These are phyloP conservation scores for Senna siamea DNA, from an alignment of 306 rosid genomes.

Conservation along the genomic window DNA sequence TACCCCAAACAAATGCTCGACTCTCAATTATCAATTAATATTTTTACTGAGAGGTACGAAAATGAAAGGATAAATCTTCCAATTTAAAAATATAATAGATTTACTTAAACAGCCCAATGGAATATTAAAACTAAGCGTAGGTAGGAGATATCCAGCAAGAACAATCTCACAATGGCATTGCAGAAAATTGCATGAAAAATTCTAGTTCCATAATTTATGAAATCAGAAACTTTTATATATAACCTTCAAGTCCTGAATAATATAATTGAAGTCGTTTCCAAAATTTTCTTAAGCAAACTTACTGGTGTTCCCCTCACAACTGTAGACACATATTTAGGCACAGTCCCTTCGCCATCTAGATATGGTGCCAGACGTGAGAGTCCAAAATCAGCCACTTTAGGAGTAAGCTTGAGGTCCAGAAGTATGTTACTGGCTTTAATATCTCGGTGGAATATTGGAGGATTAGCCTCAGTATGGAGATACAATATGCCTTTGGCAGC, in stretches of 20 bases:
- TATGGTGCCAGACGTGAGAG: slow-evolving; percentile 82
- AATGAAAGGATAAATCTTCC: neutral
- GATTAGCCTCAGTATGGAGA: slow-evolving; percentile 91
- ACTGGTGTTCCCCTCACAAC: slow-evolving; percentile 96
- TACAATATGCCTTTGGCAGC: slow-evolving; percentile 86
- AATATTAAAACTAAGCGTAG: neutral
- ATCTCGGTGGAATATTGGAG: slow-evolving; percentile 94
- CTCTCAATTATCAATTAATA: too few species aligned
- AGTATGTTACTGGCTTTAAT: slow-evolving; percentile 92
- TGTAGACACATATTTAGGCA: slow-evolving; percentile 73
- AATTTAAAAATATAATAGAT: too few species aligned
- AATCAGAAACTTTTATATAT: slow-evolving; percentile 8
- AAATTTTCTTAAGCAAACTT: slow-evolving; percentile 43
- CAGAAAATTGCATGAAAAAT: slow-evolving; percentile 3
- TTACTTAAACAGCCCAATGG: too few species aligned
- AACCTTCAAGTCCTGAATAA: neutral
- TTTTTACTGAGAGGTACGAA: neutral
- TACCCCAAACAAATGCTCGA: too few species aligned
- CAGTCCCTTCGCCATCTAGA: slow-evolving; percentile 64
- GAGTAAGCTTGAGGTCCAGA: slow-evolving; percentile 62
- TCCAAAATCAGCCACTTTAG: slow-evolving; percentile 96
- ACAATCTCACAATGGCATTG: slow-evolving; percentile 1
- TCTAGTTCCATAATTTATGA: neutral
- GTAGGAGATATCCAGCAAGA: too few species aligned
- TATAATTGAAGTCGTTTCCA: slow-evolving; percentile 4